Evolutionary conservation across 164 flowering plant genomes (phyloP).

Genomic region (Chimonanthus praecox): DNA sequence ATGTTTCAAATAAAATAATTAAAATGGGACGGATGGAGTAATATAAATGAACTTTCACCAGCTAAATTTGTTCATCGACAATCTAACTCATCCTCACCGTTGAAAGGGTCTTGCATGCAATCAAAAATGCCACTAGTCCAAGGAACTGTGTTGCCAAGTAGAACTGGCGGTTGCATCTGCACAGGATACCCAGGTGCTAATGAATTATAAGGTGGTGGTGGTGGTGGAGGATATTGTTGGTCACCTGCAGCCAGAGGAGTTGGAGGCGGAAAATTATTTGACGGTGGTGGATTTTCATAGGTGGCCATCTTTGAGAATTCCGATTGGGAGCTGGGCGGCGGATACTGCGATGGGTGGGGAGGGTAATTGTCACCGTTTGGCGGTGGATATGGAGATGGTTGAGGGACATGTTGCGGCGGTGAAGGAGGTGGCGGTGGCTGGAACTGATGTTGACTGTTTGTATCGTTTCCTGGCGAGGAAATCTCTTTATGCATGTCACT

Average conservation of each 20-base stretch:
- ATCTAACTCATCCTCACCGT: conserved; percentile 17
- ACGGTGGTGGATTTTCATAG: not conserved
- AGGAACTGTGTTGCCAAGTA: not conserved
- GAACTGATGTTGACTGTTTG: not conserved
- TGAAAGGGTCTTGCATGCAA: conserved; percentile 41
- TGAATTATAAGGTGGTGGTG: not conserved
- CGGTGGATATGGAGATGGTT: not conserved
- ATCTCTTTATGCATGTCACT: not conserved
- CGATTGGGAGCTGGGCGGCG: not conserved
- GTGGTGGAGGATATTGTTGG: not conserved
- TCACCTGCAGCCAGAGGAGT: not conserved
- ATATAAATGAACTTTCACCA: not conserved
- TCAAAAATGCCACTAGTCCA: conserved; percentile 31
- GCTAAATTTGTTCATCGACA: not conserved
- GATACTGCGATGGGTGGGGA: conserved; percentile 1
- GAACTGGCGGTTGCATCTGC: not conserved
- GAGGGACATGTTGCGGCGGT: not conserved
- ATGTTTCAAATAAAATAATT: too few relatives aligned
- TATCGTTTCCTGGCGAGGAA: not conserved
- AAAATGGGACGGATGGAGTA: not conserved
- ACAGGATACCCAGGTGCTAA: not conserved
- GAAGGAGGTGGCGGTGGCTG: not conserved
- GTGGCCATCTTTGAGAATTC: too few relatives aligned
- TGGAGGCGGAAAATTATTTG: not conserved
- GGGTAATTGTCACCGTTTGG: not conserved